Evolutionary conservation across 805 yeast species (phyloP).

Genomic region (Millerozyma acaciae): DNA sequence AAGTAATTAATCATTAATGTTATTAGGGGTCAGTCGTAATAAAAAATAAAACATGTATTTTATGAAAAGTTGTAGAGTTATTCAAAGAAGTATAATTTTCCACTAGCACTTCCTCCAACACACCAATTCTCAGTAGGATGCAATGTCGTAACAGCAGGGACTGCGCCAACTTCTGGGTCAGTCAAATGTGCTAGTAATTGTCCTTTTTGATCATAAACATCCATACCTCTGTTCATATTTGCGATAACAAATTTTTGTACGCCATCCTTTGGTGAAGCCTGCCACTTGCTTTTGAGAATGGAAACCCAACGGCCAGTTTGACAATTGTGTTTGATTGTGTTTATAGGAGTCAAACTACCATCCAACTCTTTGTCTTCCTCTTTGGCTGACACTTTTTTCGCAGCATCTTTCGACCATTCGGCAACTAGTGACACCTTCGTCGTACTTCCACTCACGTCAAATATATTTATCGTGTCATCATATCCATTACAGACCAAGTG

Average conservation of each 20-base stretch:
- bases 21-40: constrained; percentile 4
- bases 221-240: constrained; percentile 87
- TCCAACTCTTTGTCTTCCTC: constrained; percentile 19
- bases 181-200: constrained; percentile 72
- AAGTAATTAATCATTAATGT: constrained; percentile 13
- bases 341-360: constrained; percentile 52
- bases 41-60: constrained; percentile 6
- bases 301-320: constrained; percentile 98
- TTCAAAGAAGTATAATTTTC: constrained; percentile 68
- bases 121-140: constrained; percentile 89
- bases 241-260: constrained; percentile 85
- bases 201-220: constrained; percentile 76
- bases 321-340: constrained; percentile 80
- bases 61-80: constrained; percentile 9
- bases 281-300: constrained; percentile 87
- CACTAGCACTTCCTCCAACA: constrained; percentile 93
- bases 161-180: constrained; percentile 67
- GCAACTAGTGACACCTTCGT: constrained; percentile 18
- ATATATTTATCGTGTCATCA: constrained; percentile 76
- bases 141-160: constrained; percentile 83
- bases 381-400: constrained; percentile 6
- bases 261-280: constrained; percentile 62
- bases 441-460: constrained; percentile 46
- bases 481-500: constrained; percentile 89
- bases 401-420: constrained; percentile 18